Base-by-base conservation (phyloP, 2,329 filamentous ascomycete genomes). In the Ophiostoma tasmaniense region DNA sequence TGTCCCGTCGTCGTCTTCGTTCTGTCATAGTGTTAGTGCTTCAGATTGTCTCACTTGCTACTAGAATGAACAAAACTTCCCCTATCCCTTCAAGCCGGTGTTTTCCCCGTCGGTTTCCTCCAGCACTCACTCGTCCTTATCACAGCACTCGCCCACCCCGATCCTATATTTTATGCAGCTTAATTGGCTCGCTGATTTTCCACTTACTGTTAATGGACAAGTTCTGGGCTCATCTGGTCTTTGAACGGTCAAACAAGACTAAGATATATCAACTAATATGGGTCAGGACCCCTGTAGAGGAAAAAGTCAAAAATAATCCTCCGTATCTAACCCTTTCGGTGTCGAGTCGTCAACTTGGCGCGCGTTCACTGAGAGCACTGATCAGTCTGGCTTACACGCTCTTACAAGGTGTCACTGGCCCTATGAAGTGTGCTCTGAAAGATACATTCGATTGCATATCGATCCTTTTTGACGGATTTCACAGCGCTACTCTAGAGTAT, bases 161-260 rank as follows among this genome's bases (percentile, higher is more conserved):
- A 55, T 55, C 50, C n/a, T 55, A 55, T 55, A 55, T 55, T 55
- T 55, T 55, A 55, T 55, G 50, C 50, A 55, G 50, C 50, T 55
- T 55, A 25, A 55, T 55, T 55, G 50, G 50, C n/a, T 55, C 22
- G 22, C 50, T 22, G n/a, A 55, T 28, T 55, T 55, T 55, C 22
- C 50, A 55, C 50, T 55, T 55, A 14, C 22, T 55, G n/a, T 55
- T 25, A 55, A 55, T 25, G 50, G 50, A 14, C 50, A 55, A 55
- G 50, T 55, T 22, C 50, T 50, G 22, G 20, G 22, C 50, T 52
- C 50, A 52, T 52, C 50, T 10, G 50, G 50, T 25, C 50, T 55
- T 25, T 55, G n/a, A n/a, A 45, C 20, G 7, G 17, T 17, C 14
- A 45, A 45, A 5, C 42, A 20, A 42, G 42, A 45, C 42, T 45